Evolutionary conservation across 2,329 filamentous ascomycete genomes (phyloP).

Genomic region (Alternaria burnsii): DNA sequence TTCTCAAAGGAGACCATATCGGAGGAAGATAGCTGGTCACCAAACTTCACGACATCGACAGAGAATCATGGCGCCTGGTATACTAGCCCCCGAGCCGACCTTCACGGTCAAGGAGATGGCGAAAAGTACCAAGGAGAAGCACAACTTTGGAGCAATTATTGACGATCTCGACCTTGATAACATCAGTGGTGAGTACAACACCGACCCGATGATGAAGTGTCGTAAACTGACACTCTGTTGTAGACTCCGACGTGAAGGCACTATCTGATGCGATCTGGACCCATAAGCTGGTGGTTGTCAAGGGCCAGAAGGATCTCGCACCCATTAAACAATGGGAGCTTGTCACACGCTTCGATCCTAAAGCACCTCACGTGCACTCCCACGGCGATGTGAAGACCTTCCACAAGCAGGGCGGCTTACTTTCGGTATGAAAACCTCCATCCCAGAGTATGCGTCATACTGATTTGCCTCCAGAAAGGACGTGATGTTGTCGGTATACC

Average conservation of each 20-base stretch:
- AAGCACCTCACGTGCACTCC: not conserved
- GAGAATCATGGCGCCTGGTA: no score
- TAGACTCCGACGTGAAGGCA: not conserved
- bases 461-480: no score
- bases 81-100: no score
- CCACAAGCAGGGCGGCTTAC: no score
- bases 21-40: no score
- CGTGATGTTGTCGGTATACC: constrained; percentile 28
- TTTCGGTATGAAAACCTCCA: no score
- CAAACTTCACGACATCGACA: no score
- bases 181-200: not conserved
- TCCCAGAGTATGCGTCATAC: no score
- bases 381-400: no score
- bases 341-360: not conserved
- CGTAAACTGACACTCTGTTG: not conserved
- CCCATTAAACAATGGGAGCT: not conserved
- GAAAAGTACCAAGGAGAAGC: not conserved
- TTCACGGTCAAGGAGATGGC: no score
- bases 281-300: not conserved
- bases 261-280: not conserved
- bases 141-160: not conserved
- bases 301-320: not conserved
- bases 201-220: not conserved
- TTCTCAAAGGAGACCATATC: no score
- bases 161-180: not conserved